Percentiles rank a stretch among this genome's conserved stretches.
Evolutionary conservation across 352 stramenopile genomes (phyloP).

Genomic region (Globisporangium heterothallicum): DNA sequence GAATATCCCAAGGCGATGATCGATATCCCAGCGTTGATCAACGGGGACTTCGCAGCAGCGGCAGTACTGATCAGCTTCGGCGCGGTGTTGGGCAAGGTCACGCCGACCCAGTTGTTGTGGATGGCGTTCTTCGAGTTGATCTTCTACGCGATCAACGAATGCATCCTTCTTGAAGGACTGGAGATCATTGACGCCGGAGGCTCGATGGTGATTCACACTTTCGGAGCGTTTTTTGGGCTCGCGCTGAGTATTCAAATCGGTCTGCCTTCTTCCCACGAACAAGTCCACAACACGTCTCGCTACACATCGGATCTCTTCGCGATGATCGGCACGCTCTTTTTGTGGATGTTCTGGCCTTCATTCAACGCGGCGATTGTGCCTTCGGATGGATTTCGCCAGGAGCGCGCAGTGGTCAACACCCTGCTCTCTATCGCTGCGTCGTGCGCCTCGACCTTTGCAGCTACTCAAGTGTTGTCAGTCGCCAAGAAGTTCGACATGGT

Average conservation of each 20-base stretch:
- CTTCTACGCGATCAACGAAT: conserved; percentile 79
- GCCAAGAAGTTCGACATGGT: conserved; percentile 80
- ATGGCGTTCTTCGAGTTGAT: conserved; percentile 76
- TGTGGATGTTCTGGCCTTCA: conserved; percentile 87
- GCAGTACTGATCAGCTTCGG: conserved; percentile 79
- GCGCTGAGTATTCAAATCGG: conserved; percentile 58
- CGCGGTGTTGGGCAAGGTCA: conserved; percentile 70
- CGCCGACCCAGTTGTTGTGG: conserved; percentile 67
- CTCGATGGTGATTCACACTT: conserved; percentile 83
- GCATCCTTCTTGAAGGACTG: conserved; percentile 48
- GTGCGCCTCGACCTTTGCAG: conserved; percentile 51
- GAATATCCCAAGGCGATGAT: conserved; percentile 46
- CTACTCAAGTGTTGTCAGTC: conserved; percentile 31
- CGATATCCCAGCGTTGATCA: conserved; percentile 60
- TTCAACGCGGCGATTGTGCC: conserved; percentile 77
- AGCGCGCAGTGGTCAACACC: conserved; percentile 72
- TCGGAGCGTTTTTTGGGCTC: conserved; percentile 79
- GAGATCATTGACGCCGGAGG: conserved; percentile 70
- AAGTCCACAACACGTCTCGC: conserved; percentile 53
- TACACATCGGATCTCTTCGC: conserved; percentile 73
- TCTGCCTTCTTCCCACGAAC: conserved; percentile 24
- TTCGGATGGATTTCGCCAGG: conserved; percentile 51
- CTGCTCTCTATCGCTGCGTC: conserved; percentile 63
- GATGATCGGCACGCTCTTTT: conserved; percentile 81
- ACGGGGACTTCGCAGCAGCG: conserved; percentile 75